phyloP scores from a whole-genome alignment of 2,329 filamentous ascomycete species.

The Didymella exigua region DNA sequence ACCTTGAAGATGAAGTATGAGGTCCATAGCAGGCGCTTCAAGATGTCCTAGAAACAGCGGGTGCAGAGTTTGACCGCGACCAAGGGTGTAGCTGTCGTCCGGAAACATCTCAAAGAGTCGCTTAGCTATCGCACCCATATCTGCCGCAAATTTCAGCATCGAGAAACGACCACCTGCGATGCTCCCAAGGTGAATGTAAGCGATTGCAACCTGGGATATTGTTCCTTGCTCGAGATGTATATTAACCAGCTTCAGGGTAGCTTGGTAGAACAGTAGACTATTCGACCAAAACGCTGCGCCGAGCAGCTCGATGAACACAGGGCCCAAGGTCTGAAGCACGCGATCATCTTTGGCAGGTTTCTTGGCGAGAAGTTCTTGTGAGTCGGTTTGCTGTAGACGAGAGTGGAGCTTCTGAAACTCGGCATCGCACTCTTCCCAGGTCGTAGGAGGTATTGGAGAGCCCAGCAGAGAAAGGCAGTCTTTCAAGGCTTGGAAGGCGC shows the following conservation, averaged over 20 bases:
- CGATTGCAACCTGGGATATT: constrained; percentile 72
- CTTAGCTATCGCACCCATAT: constrained; percentile 67
- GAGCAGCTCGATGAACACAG: constrained; percentile 72
- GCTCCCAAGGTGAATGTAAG: constrained; percentile 70
- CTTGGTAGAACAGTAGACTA: constrained; percentile 72
- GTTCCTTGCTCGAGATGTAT: constrained; percentile 67
- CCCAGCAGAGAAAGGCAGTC: constrained; percentile 71
- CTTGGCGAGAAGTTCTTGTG: constrained; percentile 54
- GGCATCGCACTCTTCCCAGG: constrained; percentile 77
- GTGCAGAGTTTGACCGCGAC: constrained; percentile 72
- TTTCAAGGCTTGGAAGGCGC: constrained; percentile 72
- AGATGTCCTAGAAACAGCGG: constrained; percentile 74
- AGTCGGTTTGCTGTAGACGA: constrained; percentile 51
- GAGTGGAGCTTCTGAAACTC: constrained; percentile 65
- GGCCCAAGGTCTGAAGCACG: constrained; percentile 67
- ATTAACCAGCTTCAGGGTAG: constrained; percentile 69
- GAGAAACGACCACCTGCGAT: constrained; percentile 73
- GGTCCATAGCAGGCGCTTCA: constrained; percentile 64
- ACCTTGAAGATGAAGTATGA: constrained; percentile 65
- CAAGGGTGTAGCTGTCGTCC: constrained; percentile 63
- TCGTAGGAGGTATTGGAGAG: constrained; percentile 67
- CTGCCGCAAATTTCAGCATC: constrained; percentile 70
- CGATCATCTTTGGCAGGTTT: constrained; percentile 55
- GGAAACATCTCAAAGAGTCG: constrained; percentile 67
- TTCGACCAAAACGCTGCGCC: constrained; percentile 77